Percentiles rank a stretch among this genome's conserved stretches.
phyloP scores from a whole-genome alignment of 148 eudicot species.

The Dysphania ambrosioides region DNA sequence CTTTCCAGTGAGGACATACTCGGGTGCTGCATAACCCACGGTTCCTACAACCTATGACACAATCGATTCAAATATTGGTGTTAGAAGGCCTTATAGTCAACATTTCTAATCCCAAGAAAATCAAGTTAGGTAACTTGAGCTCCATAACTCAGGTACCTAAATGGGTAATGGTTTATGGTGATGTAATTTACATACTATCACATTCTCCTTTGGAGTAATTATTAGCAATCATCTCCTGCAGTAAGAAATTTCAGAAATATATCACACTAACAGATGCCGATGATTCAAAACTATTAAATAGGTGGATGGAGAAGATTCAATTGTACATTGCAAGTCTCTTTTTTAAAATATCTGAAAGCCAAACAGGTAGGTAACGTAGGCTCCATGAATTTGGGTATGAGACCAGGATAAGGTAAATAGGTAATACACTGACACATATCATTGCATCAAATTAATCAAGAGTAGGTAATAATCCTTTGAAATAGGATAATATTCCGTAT shows the following conservation, averaged over 20 bases:
- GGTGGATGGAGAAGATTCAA: background rate
- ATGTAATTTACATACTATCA: no score
- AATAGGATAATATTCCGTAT: no score
- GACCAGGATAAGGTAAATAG: background rate
- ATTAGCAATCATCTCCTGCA: background rate
- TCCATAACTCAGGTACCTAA: background rate
- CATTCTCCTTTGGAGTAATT: background rate
- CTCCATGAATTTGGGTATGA: background rate
- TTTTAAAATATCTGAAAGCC: background rate
- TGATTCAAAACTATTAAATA: background rate
- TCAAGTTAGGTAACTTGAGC: background rate
- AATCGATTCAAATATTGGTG: no score
- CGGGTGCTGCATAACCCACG: conserved; percentile 94
- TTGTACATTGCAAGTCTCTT: background rate
- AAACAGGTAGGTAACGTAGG: background rate
- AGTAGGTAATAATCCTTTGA: no score
- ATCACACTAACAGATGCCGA: background rate
- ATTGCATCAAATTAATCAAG: no score
- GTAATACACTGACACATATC: no score
- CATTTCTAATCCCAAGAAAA: background rate
- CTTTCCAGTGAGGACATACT: conserved; percentile 82
- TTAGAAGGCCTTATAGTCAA: background rate
- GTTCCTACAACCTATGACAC: conserved; percentile 80
- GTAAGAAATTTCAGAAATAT: background rate
- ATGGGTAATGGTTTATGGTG: background rate